Evolutionary conservation across 2,329 filamentous ascomycete species (phyloP).

Genomic region (Verticillium nubilum): DNA sequence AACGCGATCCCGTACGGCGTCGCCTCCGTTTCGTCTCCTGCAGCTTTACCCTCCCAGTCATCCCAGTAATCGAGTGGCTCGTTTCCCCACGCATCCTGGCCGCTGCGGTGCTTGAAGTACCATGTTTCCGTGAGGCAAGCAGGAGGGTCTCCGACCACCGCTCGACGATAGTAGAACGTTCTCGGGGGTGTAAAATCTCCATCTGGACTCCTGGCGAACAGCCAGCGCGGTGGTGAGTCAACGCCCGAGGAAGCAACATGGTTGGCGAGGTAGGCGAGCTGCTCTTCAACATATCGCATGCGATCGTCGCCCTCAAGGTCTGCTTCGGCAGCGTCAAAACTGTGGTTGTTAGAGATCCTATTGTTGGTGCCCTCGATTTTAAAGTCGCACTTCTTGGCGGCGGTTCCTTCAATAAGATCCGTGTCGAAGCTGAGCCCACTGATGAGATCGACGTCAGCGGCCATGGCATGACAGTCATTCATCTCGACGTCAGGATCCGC

Average conservation of each 20-base stretch:
- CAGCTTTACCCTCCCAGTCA: neutral
- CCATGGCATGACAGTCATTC: neutral
- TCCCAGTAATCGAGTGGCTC: neutral
- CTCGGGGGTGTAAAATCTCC: neutral
- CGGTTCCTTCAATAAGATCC: too few relatives aligned
- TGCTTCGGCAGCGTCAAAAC: neutral
- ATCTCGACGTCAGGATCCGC: neutral
- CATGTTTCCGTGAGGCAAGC: neutral
- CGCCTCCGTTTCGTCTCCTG: neutral
- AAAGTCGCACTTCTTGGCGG: too few relatives aligned
- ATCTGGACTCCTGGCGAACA: neutral
- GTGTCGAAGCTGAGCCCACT: neutral
- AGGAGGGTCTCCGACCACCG: neutral
- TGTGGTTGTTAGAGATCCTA: too few relatives aligned
- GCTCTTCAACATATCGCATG: neutral
- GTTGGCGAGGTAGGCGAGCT: neutral
- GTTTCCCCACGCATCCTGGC: neutral
- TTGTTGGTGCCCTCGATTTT: too few relatives aligned
- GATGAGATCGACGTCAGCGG: neutral
- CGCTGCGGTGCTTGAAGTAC: neutral
- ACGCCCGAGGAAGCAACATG: neutral
- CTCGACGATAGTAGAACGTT: neutral
- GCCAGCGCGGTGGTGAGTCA: neutral
- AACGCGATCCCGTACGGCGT: neutral
- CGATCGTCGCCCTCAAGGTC: neutral